A percentile compares a stretch with the other conserved stretches of the same genome.
Conservation (phyloP, 306 rosid species). For the Medicago truncatula region DNA sequence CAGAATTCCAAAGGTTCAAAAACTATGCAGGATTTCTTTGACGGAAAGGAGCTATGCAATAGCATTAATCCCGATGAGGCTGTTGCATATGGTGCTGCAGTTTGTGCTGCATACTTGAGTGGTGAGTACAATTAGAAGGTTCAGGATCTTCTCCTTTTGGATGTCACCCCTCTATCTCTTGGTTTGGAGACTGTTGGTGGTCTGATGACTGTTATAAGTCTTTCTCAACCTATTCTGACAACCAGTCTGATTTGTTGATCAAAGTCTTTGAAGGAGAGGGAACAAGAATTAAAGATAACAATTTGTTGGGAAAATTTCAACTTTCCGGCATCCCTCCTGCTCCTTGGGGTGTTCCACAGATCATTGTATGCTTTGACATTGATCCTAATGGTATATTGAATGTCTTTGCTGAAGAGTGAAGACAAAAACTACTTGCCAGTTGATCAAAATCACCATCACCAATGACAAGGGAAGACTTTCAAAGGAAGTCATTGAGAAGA, state of each 20-base stretch:
- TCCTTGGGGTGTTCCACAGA: constrained; percentile 51
- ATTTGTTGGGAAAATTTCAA: constrained; percentile 50
- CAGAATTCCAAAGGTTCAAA: too few species aligned
- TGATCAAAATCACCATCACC: constrained; percentile 76
- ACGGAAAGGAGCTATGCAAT: too few species aligned
- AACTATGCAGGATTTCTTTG: too few species aligned
- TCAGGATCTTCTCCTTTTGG: constrained; percentile 69
- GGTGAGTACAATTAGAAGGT: constrained; percentile 52
- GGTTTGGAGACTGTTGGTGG: constrained; percentile 80
- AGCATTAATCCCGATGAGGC: too few species aligned
- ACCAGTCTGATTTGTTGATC: constrained; percentile 78
- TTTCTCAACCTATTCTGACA: constrained; percentile 67
- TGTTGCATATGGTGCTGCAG: too few species aligned
- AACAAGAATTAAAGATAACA: constrained; percentile 52
- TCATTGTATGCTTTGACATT: constrained; percentile 49
- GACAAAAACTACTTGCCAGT: constrained; percentile 68
- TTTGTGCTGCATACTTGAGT: too few species aligned
- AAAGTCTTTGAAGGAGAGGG: too few species aligned
- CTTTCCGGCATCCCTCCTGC: constrained; percentile 56
- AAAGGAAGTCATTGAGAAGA: too few species aligned
- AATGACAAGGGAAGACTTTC: constrained; percentile 76
- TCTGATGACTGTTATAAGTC: constrained; percentile 68
- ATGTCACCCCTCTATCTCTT: constrained; percentile 72
- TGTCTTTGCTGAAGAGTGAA: constrained; percentile 73
- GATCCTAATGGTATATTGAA: constrained; percentile 76